Percentiles rank a stretch among this genome's conserved stretches.
phyloP scores from a whole-genome alignment of 1,139 yeast species.

The Meyerozyma guilliermondii region DNA sequence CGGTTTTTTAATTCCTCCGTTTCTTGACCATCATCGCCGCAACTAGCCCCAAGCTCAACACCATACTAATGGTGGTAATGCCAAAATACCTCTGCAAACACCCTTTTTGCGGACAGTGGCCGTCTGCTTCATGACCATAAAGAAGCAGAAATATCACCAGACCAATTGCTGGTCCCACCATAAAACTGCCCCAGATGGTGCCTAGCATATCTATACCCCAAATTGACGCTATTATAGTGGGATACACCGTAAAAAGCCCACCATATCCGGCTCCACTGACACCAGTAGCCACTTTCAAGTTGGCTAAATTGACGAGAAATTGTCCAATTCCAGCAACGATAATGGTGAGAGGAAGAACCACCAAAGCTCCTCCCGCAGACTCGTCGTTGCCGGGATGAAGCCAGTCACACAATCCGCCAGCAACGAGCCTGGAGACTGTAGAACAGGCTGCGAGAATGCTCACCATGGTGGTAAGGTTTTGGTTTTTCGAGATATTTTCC shows the following conservation, averaged over 20 bases:
- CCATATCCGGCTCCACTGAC: slow-evolving; percentile 77
- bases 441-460: slow-evolving; percentile 37
- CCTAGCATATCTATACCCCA: slow-evolving; percentile 94
- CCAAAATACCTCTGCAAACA: slow-evolving; percentile 32
- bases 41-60: slow-evolving; percentile 26
- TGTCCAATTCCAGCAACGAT: slow-evolving; percentile 44
- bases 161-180: slow-evolving; percentile 90
- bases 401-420: slow-evolving; percentile 67
- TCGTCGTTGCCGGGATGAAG: slow-evolving; percentile 22
- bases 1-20: neutral
- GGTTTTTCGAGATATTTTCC: slow-evolving; percentile 32
- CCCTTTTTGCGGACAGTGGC: slow-evolving; percentile 18
- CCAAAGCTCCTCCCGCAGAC: slow-evolving; percentile 33
- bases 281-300: slow-evolving; percentile 34
- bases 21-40: neutral
- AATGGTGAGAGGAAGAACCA: slow-evolving; percentile 39
- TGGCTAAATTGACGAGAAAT: slow-evolving; percentile 9
- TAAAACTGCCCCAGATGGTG: slow-evolving; percentile 87
- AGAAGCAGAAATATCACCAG: slow-evolving; percentile 64
- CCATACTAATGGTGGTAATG: slow-evolving; percentile 27
- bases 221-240: slow-evolving; percentile 72
- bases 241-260: slow-evolving; percentile 76
- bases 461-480: slow-evolving; percentile 52
- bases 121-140: slow-evolving; percentile 66
- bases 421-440: slow-evolving; percentile 44